These are phyloP conservation scores for Pseudogymnoascus sp. DNA, from an alignment of 2,329 filamentous ascomycete species.

Conservation along the genomic window DNA sequence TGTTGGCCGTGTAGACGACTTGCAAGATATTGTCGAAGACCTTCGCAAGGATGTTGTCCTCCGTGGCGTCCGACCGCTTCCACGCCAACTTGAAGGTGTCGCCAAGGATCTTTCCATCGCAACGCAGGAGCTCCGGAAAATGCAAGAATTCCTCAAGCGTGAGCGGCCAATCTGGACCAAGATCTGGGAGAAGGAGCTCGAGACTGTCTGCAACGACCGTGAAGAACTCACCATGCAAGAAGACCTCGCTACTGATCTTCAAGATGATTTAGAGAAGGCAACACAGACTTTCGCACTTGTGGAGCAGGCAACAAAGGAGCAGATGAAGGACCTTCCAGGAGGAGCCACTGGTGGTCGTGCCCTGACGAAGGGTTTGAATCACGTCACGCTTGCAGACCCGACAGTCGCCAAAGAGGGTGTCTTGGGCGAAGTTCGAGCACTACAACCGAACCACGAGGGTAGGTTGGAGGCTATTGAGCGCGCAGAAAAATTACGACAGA, in stretches of 20 bases:
- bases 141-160: conserved; percentile 83
- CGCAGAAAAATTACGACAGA: conserved; percentile 86
- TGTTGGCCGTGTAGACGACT: conserved; percentile 85
- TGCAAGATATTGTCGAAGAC: conserved; percentile 96
- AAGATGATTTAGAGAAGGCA: conserved; percentile 93
- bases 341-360: conserved; percentile 46
- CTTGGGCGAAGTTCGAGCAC: conserved; percentile 82
- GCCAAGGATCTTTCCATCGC: conserved; percentile 79
- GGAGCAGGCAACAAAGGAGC: conserved; percentile 96
- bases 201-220: conserved; percentile 90
- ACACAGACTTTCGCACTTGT: conserved; percentile 89
- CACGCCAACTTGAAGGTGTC: conserved; percentile 81
- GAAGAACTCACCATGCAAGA: conserved; percentile 95
- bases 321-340: conserved; percentile 68
- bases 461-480: conserved; percentile 92
- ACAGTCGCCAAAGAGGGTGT: conserved; percentile 82
- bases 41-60: conserved; percentile 93
- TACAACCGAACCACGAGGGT: conserved; percentile 91
- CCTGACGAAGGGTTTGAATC: conserved; percentile 50
- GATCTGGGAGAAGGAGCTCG: conserved; percentile 97
- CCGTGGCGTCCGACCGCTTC: conserved; percentile 83
- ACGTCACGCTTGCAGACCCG: conserved; percentile 55
- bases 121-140: conserved; percentile 81
- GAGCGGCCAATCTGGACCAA: conserved; percentile 98
- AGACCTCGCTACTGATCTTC: conserved; percentile 83